These are phyloP conservation scores for Albophoma yamanashiensis DNA, from an alignment of 2,329 filamentous ascomycete species.

Conservation along the genomic window DNA sequence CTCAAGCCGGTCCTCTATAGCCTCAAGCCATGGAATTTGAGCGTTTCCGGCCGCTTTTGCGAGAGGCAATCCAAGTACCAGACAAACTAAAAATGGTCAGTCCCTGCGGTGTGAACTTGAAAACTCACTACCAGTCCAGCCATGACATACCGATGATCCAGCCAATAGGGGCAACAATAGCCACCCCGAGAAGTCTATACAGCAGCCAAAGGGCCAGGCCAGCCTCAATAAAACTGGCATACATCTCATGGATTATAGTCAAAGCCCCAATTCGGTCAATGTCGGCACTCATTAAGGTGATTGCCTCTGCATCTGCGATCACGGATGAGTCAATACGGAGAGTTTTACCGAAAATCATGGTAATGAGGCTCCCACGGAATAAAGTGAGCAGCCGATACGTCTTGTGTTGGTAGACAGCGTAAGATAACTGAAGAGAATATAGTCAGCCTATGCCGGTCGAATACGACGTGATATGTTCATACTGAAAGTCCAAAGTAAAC, in stretches of 20 bases:
- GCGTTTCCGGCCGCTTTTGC: slow-evolving; percentile 10
- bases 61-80: slow-evolving; percentile 9
- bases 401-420: slow-evolving; percentile 15
- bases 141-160: slow-evolving; percentile 9
- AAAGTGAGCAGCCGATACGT: slow-evolving; percentile 22
- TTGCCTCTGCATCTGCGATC: slow-evolving; percentile 11
- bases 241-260: slow-evolving; percentile 19
- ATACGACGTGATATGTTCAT: slow-evolving; percentile 6
- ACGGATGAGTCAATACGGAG: slow-evolving; percentile 17
- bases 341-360: slow-evolving; percentile 38
- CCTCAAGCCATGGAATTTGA: slow-evolving; percentile 14
- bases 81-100: slow-evolving; percentile 1
- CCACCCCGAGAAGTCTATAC: slow-evolving; percentile 11
- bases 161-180: slow-evolving; percentile 10
- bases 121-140: neutral
- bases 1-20: slow-evolving; percentile 13
- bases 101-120: neutral
- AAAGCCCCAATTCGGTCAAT: slow-evolving; percentile 22
- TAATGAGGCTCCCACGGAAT: slow-evolving; percentile 22
- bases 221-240: slow-evolving; percentile 22
- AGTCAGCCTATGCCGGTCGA: neutral
- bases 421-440: slow-evolving; percentile 6
- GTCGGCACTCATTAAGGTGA: slow-evolving; percentile 33
- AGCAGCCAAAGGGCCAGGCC: slow-evolving; percentile 22
- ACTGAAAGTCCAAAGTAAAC: slow-evolving; percentile 30